Evolutionary conservation across 2,329 filamentous ascomycete genomes (phyloP).

Genomic region (Aspergillus pseudoviridinutans): DNA sequence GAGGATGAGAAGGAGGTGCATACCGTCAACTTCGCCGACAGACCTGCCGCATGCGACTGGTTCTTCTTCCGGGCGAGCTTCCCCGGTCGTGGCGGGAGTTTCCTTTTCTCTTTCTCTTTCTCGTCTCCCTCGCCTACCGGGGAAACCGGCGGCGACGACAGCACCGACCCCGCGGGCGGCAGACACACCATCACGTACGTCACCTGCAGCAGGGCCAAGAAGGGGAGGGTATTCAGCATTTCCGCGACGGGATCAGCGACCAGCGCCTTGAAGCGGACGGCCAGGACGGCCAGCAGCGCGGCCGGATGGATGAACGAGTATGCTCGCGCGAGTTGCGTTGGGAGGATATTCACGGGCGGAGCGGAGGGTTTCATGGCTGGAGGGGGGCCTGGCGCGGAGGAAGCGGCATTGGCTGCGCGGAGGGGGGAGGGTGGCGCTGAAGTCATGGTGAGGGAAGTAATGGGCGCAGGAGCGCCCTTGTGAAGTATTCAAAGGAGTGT

Average conservation of each 20-base stretch:
- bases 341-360: constrained; percentile 46
- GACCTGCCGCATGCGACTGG: not conserved
- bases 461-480: constrained; percentile 7
- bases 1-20: not conserved
- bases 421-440: not conserved
- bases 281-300: constrained; percentile 62
- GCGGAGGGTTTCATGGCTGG: constrained; percentile 21
- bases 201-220: constrained; percentile 62
- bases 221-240: constrained; percentile 58
- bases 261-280: constrained; percentile 60
- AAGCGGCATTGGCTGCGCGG: constrained; percentile 1
- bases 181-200: constrained; percentile 57
- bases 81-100: constrained; percentile 12
- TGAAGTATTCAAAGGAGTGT: not conserved
- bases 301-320: constrained; percentile 66
- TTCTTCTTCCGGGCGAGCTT: constrained; percentile 21
- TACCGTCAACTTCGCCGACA: constrained; percentile 27
- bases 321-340: constrained; percentile 46
- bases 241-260: constrained; percentile 66
- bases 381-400: constrained; percentile 12
- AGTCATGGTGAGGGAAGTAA: not conserved
- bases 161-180: constrained; percentile 46
- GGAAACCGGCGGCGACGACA: constrained; percentile 11
- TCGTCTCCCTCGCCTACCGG: constrained; percentile 9
- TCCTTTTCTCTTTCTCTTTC: constrained; percentile 2